Conservation (phyloP, 2,329 filamentous ascomycete genomes). For the Elsinoe perseae region DNA sequence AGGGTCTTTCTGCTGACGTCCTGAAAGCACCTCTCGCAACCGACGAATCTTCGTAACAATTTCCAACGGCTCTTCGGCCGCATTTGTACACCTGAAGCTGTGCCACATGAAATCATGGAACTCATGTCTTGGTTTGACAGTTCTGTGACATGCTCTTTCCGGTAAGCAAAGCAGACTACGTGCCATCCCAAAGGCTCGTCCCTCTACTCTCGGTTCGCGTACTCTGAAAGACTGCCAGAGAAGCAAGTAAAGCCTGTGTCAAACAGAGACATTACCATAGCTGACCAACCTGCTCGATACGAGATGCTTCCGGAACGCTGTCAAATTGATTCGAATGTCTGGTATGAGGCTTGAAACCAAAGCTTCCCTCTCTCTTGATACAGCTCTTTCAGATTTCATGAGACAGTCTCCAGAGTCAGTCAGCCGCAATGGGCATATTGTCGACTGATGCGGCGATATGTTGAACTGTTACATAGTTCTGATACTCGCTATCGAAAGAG, state of each 20-base stretch:
- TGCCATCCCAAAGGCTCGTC: not conserved
- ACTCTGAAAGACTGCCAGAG: not conserved
- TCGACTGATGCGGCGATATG: not conserved
- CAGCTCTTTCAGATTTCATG: constrained; percentile 4
- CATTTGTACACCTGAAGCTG: not conserved
- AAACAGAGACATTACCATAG: constrained; percentile 4
- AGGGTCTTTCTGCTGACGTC: not conserved
- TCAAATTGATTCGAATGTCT: not conserved
- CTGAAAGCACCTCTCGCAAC: not conserved
- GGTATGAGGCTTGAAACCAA: constrained; percentile 1
- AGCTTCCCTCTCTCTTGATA: not conserved
- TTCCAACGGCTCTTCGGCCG: not conserved
- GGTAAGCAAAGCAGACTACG: not conserved
- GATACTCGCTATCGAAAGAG: constrained; percentile 3
- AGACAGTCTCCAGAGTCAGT: not conserved
- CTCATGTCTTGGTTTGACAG: not conserved
- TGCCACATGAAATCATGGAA: not conserved
- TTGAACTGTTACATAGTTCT: not conserved
- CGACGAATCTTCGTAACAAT: not conserved
- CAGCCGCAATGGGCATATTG: not conserved
- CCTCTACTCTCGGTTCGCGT: not conserved
- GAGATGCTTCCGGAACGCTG: not conserved
- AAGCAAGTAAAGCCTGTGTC: not conserved
- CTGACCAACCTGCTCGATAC: constrained; percentile 3
- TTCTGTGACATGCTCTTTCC: constrained; percentile 8